Base-by-base conservation (phyloP, 495 filamentous ascomycete species). In the Podospora appendiculata region DNA sequence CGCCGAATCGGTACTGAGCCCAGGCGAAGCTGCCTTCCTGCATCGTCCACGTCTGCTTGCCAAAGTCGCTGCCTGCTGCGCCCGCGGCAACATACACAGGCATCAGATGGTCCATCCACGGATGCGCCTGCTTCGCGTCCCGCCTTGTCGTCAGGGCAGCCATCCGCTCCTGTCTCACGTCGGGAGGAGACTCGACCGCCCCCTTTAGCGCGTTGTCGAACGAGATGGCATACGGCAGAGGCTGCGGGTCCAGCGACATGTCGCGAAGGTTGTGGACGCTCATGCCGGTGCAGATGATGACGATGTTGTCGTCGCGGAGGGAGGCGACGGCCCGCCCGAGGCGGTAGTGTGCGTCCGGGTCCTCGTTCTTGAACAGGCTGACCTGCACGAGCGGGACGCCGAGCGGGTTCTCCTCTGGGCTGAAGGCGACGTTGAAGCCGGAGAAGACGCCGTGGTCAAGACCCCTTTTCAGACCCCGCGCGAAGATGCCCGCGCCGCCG, bases 261-360 rank as follows among this genome's bases (percentile, higher is more conserved):
- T 90, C 87, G n/a, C 82, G 76, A 38, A 91, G 74, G 62, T 93
- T 93, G 61, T 93, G 89, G 18, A 90, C 90, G 1, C 85, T 85
- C 88, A 92, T 91, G n/a, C 90, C 89, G 0, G 87, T 84, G 16
- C 79, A 78, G 41, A 95, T 82, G 45, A 94, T 82, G 34, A 87
- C 71, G 45, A 93, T 77, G 43, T 80, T 79, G 54, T 90, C 80
- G 36, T 87, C 82, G 25, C 89, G 83, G 6, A 94, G 81, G 18
- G 67, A 56, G 2, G 80, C 63, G 4, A 95, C 70, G 10, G 88
- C 87, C 55, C 80, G 72, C 0, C 89, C 89, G 5, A 93, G 78
- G 0, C 70, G 69, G 65, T 87, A 87, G 65, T 93, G 88, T 62
- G 80, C 76, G 47, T 80, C 71, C 12, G 83, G 78, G 52, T 90